Conservation (phyloP, 2,329 filamentous ascomycete genomes). For the Lachnellula cervina region DNA sequence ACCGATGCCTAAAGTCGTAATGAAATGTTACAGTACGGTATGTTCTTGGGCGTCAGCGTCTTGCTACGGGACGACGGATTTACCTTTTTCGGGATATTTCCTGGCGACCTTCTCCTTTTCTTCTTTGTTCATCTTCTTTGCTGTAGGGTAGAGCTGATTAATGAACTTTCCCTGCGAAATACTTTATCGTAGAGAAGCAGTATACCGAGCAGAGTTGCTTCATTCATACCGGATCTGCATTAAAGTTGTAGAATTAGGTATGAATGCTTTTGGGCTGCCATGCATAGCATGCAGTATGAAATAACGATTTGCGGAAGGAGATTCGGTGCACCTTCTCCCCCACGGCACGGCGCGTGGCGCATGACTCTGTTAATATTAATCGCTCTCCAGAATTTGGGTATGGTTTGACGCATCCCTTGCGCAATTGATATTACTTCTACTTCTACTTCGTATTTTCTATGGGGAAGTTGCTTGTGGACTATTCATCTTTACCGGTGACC, state of each 20-base stretch:
- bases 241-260: constrained; percentile 21
- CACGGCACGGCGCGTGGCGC: constrained; percentile 21
- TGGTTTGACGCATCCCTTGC: constrained; percentile 9
- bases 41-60: neutral
- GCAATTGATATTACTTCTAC: constrained; percentile 11
- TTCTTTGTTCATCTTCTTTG: no score
- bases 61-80: no score
- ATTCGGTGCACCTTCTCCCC: constrained; percentile 10
- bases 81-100: no score
- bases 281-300: constrained; percentile 19
- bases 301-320: constrained; percentile 15
- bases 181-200: neutral
- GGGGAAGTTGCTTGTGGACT: neutral
- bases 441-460: neutral
- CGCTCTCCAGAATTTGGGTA: neutral
- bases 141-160: neutral
- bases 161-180: neutral
- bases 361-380: constrained; percentile 10
- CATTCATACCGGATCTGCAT: constrained; percentile 6
- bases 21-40: no score
- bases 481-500: neutral
- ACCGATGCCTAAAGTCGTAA: no score
- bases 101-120: no score
- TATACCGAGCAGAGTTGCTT: neutral
- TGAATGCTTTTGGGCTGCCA: constrained; percentile 26